Evolutionary conservation across 2,329 filamentous ascomycete species (phyloP).

Genomic region (Fusarium tupiense): DNA sequence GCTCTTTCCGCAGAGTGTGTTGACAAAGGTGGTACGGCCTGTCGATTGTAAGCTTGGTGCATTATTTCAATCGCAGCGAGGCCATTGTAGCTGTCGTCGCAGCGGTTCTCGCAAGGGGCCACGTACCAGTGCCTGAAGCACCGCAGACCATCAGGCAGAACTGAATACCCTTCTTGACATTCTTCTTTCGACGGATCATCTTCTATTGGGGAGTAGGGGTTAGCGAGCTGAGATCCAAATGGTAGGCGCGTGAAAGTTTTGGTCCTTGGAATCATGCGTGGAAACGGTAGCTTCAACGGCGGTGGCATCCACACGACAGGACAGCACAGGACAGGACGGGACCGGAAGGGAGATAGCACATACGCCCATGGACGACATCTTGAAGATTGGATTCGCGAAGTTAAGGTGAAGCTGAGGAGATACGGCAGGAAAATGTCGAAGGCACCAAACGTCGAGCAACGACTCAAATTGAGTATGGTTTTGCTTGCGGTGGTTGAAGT

Average conservation of each 20-base stretch:
- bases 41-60: conserved; percentile 37
- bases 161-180: conserved; percentile 99
- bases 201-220: conserved; percentile 63
- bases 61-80: conserved; percentile 17
- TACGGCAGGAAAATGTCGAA: conserved; percentile 33
- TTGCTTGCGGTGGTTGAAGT: conserved; percentile 45
- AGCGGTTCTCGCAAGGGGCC: conserved; percentile 26
- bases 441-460: conserved; percentile 34
- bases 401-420: conserved; percentile 28
- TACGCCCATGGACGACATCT: conserved; percentile 50
- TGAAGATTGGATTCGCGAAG: conserved; percentile 31
- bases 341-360: conserved; percentile 33
- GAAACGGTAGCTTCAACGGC: conserved; percentile 40
- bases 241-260: conserved; percentile 29
- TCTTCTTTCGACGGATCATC: conserved; percentile 99
- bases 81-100: conserved; percentile 14
- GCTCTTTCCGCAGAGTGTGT: conserved; percentile 96
- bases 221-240: conserved; percentile 37
- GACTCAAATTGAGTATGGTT: conserved; percentile 39
- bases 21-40: conserved; percentile 99
- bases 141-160: conserved; percentile 99
- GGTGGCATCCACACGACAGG: conserved; percentile 24
- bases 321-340: background rate
- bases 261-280: conserved; percentile 16
- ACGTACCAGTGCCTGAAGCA: conserved; percentile 95